phyloP scores from a whole-genome alignment of 768 basidiomycete genomes.

The Psilocybe azurescens region DNA sequence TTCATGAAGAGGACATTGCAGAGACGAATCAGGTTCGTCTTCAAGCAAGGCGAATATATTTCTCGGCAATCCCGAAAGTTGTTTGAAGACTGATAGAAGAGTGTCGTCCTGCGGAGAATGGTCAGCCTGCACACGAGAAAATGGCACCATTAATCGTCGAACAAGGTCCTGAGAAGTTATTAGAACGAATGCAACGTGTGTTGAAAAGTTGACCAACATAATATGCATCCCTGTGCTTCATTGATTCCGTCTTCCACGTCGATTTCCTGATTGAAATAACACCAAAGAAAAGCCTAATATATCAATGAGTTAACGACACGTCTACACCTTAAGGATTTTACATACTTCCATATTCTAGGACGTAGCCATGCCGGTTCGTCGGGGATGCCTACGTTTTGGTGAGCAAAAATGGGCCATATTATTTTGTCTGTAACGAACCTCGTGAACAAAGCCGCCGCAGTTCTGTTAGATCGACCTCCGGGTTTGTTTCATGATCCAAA shows the following conservation, averaged over 20 bases:
- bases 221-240: constrained; percentile 70
- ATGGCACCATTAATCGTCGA: constrained; percentile 62
- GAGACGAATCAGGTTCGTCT: constrained; percentile 51
- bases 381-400: constrained; percentile 60
- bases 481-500: constrained; percentile 53
- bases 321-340: constrained; percentile 7
- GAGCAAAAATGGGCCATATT: constrained; percentile 7
- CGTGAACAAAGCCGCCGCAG: constrained; percentile 63
- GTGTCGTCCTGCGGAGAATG: constrained; percentile 45
- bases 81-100: constrained; percentile 55
- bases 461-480: constrained; percentile 58
- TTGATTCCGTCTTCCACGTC: constrained; percentile 60
- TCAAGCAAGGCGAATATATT: constrained; percentile 54
- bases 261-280: constrained; percentile 61
- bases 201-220: constrained; percentile 54
- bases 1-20: constrained; percentile 56
- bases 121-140: constrained; percentile 44
- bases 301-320: constrained; percentile 6
- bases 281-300: constrained; percentile 63
- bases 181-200: not conserved
- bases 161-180: constrained; percentile 62
- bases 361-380: constrained; percentile 78
- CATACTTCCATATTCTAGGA: constrained; percentile 80
- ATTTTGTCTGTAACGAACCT: constrained; percentile 48
- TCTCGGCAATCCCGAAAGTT: constrained; percentile 59